These are phyloP conservation scores for Melanogaster broomeanus DNA, from an alignment of 768 basidiomycete genomes.

Conservation along the genomic window DNA sequence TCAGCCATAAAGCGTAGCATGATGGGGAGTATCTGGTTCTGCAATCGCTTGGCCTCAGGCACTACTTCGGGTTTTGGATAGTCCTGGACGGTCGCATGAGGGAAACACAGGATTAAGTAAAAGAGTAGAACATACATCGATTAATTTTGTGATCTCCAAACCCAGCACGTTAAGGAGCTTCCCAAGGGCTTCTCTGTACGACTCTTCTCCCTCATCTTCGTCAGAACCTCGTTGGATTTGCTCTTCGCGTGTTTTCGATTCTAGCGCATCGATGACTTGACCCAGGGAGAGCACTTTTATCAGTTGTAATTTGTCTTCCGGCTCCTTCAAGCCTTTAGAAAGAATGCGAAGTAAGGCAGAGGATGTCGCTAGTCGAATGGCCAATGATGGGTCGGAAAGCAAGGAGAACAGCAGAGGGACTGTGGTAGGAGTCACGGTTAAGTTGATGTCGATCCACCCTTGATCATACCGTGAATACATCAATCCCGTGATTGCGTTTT, in stretches of 20 bases:
- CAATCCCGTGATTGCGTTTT: background rate
- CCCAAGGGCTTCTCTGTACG: constrained; percentile 87
- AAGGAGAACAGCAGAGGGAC: constrained; percentile 83
- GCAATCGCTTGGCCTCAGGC: constrained; percentile 61
- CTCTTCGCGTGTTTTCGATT: constrained; percentile 70
- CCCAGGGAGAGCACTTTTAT: constrained; percentile 87
- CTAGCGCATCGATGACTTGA: constrained; percentile 78
- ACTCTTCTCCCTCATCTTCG: constrained; percentile 85
- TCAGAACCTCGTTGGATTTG: constrained; percentile 66
- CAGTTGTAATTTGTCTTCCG: constrained; percentile 85
- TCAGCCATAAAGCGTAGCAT: constrained; percentile 90
- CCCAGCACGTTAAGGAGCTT: constrained; percentile 82
- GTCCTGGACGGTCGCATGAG: constrained; percentile 46
- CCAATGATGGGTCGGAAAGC: constrained; percentile 73
- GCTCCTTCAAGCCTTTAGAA: constrained; percentile 92
- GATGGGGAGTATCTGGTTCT: constrained; percentile 73
- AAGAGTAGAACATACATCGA: constrained; percentile 55
- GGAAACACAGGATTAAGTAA: background rate
- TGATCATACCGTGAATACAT: constrained; percentile 7
- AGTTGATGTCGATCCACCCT: constrained; percentile 99
- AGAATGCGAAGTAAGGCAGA: constrained; percentile 81
- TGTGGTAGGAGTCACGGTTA: constrained; percentile 90
- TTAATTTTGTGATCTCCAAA: constrained; percentile 77
- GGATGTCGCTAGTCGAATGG: constrained; percentile 82
- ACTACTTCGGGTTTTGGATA: constrained; percentile 57